phyloP scores from a whole-genome alignment of 73 alveolate genomes.

The Symbiodinium natans region DNA sequence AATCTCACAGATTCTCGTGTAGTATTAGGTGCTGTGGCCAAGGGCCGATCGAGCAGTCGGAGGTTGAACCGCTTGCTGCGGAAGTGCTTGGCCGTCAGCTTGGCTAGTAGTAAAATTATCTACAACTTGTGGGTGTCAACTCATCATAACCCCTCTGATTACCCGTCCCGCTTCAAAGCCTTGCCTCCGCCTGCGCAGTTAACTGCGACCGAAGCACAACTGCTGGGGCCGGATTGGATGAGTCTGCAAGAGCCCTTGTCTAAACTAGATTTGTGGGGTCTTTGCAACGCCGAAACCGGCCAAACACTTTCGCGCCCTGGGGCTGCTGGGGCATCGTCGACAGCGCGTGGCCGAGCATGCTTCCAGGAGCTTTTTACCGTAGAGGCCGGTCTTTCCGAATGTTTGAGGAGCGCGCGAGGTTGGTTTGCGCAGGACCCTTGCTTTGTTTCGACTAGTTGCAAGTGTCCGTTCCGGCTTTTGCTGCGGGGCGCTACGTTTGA shows the following conservation, averaged over 20 bases:
- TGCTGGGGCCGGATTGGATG: neutral
- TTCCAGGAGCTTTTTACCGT: neutral
- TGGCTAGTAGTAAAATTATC: neutral
- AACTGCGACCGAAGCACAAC: neutral
- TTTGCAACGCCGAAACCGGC: neutral
- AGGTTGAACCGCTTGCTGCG: neutral
- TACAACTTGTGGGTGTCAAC: neutral
- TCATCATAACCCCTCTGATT: neutral
- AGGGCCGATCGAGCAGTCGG: neutral
- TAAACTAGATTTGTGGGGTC: neutral
- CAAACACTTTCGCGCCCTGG: neutral
- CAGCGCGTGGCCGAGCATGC: neutral
- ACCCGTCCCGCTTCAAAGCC: neutral
- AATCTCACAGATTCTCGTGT: neutral
- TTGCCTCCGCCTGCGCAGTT: neutral
- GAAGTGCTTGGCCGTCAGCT: neutral
- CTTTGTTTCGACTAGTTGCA: neutral
- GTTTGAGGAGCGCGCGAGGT: neutral
- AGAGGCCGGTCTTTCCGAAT: neutral
- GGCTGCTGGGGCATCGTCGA: neutral
- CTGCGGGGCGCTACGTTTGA: no score
- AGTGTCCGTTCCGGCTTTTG: neutral
- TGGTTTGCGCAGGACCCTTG: neutral
- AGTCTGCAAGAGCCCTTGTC: neutral
- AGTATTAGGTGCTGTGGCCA: neutral